phyloP scores from a whole-genome alignment of 2,329 filamentous ascomycete species.

The Fusarium keratoplasticum region DNA sequence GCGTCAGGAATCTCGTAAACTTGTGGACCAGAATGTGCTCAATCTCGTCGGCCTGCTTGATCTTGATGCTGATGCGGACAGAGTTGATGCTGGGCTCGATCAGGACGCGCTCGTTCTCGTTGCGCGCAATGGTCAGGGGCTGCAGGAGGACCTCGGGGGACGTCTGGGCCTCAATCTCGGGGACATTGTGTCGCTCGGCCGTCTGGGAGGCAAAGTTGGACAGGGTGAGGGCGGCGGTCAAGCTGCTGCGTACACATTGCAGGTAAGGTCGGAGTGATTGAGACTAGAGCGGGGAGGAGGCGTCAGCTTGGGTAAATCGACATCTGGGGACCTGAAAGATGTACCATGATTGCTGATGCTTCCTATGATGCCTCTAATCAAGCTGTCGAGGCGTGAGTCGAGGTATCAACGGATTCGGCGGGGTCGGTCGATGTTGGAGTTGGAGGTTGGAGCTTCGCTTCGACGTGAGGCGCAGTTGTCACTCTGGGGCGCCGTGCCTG shows the following conservation, averaged over 20 bases:
- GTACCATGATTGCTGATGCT: conserved; percentile 36
- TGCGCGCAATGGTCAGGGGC: conserved; percentile 89
- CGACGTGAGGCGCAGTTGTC: conserved; percentile 39
- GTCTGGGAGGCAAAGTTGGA: conserved; percentile 98
- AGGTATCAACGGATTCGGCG: conserved; percentile 37
- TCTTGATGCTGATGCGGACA: conserved; percentile 96
- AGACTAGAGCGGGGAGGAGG: conserved; percentile 66
- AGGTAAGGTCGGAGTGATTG: conserved; percentile 98
- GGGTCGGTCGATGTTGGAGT: conserved; percentile 41
- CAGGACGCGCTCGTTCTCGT: conserved; percentile 96
- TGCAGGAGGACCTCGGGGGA: conserved; percentile 95
- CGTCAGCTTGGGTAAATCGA: conserved; percentile 31
- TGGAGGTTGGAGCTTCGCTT: conserved; percentile 44
- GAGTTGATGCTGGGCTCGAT: conserved; percentile 98
- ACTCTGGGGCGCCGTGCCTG: conserved; percentile 41
- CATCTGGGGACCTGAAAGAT: not conserved
- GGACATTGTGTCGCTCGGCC: conserved; percentile 96
- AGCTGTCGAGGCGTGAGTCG: conserved; percentile 10
- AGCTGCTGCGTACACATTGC: conserved; percentile 92
- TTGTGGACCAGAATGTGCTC: conserved; percentile 98
- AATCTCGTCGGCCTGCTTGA: conserved; percentile 99
- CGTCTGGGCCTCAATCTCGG: conserved; percentile 92
- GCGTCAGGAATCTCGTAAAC: conserved; percentile 93
- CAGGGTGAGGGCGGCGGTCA: conserved; percentile 87
- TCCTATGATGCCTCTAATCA: conserved; percentile 14